A percentile compares a stretch with the other conserved stretches of the same genome.
These are phyloP conservation scores for Crithidia fasciculata DNA, from an alignment of 208 protist genomes.

Conservation along the genomic window DNA sequence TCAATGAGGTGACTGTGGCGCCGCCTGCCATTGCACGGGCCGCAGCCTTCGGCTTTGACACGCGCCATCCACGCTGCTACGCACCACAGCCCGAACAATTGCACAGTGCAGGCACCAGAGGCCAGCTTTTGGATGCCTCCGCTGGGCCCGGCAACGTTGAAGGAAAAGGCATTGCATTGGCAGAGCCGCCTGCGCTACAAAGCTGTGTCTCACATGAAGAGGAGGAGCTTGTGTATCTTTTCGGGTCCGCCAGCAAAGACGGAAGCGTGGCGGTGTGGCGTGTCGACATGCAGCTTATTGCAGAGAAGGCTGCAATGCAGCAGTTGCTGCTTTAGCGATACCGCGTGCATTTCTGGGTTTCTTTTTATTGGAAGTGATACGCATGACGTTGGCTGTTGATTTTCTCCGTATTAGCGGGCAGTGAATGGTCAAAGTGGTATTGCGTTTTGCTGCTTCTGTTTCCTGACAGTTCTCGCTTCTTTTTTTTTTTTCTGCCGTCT, in stretches of 20 bases:
- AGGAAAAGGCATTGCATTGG: no score
- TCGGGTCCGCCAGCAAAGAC: conserved; percentile 71
- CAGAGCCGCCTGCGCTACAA: no score
- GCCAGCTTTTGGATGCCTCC: no score
- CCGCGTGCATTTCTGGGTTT: no score
- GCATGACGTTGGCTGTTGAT: no score
- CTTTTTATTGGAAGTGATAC: no score
- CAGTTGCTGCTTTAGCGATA: background rate
- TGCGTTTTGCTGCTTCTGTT: no score
- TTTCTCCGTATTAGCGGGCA: no score
- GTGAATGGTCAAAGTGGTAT: no score
- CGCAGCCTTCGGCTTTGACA: conserved; percentile 75
- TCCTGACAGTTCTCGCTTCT: background rate
- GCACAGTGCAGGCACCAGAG: background rate
- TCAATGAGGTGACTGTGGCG: conserved; percentile 61
- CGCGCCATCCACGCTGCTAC: conserved; percentile 51
- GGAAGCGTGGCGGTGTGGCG: conserved; percentile 74
- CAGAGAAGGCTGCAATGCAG: conserved; percentile 5
- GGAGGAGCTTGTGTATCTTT: conserved; percentile 59
- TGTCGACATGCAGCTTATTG: conserved; percentile 61
- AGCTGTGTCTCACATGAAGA: background rate
- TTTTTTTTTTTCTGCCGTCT: conserved; percentile 1
- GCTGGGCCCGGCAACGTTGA: no score
- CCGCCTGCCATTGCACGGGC: conserved; percentile 21
- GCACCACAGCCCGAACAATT: background rate